These are phyloP conservation scores for Bonia amplexicaulis DNA, from an alignment of 176 grass and related monocot genomes.

Conservation along the genomic window DNA sequence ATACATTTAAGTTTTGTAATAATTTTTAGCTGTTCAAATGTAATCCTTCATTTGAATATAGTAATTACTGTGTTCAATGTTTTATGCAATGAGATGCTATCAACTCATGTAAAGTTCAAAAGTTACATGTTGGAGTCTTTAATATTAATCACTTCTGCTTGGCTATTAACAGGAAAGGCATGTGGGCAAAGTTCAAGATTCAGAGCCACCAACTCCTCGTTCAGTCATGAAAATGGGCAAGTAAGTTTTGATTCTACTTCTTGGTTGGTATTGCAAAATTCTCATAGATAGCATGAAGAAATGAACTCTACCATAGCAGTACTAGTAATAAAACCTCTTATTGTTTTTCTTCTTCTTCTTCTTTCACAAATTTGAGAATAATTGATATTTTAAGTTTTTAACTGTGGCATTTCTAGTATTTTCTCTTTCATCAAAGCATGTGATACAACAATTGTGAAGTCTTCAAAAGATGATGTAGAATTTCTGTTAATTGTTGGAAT, in stretches of 20 bases:
- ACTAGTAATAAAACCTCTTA: not conserved
- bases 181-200: constrained; percentile 75
- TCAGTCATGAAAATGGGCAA: constrained; percentile 78
- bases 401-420: not conserved
- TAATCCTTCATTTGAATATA: not conserved
- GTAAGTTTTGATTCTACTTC: constrained; percentile 51
- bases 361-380: not conserved
- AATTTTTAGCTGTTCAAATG: not conserved
- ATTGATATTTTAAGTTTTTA: not conserved
- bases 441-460: not conserved
- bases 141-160: constrained; percentile 17
- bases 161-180: constrained; percentile 64
- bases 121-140: not conserved
- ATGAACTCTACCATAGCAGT: not conserved
- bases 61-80: not conserved
- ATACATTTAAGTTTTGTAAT: not conserved
- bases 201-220: constrained; percentile 71
- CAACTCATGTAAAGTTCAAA: not conserved
- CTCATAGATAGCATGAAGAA: not conserved
- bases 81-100: constrained; percentile 1
- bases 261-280: not conserved
- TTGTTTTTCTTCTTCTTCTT: not conserved
- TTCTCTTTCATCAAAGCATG: not conserved
- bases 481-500: not conserved
- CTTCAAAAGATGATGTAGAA: not conserved